Conservation (phyloP, 371 early-diverging fungal genomes). For the Mortierella sp. region DNA sequence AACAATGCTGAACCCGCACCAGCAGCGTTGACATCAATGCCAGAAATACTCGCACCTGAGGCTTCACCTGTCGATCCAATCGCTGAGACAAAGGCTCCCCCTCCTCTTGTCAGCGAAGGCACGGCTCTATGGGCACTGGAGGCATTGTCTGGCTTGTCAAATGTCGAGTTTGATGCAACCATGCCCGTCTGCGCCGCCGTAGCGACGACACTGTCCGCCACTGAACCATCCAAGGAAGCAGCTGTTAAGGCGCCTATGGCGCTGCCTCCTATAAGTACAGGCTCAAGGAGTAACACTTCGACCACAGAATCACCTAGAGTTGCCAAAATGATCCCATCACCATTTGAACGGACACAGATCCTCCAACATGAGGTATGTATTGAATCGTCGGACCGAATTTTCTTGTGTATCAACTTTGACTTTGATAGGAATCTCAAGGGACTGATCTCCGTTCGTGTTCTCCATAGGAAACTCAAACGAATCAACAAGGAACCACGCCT, state of each 20-base stretch:
- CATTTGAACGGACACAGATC: slow-evolving; percentile 21
- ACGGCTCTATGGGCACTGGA: slow-evolving; percentile 36
- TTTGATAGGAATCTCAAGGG: too few relatives aligned
- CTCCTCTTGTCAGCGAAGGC: background rate
- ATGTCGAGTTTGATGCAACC: slow-evolving; percentile 34
- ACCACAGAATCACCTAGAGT: slow-evolving; percentile 10
- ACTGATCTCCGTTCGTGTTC: background rate
- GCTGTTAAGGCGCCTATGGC: slow-evolving; percentile 6
- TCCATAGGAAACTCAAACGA: background rate
- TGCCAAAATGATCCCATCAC: slow-evolving; percentile 34
- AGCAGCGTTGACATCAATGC: background rate
- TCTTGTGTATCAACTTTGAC: background rate
- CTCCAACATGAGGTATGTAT: slow-evolving; percentile 14
- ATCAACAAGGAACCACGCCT: background rate
- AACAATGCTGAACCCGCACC: background rate
- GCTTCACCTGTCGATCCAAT: background rate
- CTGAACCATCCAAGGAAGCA: slow-evolving; percentile 11
- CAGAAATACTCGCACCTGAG: background rate
- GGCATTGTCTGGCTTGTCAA: slow-evolving; percentile 37
- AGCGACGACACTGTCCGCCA: slow-evolving; percentile 20
- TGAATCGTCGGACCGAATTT: background rate
- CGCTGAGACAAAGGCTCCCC: background rate
- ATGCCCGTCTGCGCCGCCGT: slow-evolving; percentile 27
- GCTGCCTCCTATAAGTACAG: slow-evolving; percentile 33
- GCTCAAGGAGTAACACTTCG: slow-evolving; percentile 13